Conservation (phyloP, 1,139 yeast species). For the Blastobotrys indianensis region DNA sequence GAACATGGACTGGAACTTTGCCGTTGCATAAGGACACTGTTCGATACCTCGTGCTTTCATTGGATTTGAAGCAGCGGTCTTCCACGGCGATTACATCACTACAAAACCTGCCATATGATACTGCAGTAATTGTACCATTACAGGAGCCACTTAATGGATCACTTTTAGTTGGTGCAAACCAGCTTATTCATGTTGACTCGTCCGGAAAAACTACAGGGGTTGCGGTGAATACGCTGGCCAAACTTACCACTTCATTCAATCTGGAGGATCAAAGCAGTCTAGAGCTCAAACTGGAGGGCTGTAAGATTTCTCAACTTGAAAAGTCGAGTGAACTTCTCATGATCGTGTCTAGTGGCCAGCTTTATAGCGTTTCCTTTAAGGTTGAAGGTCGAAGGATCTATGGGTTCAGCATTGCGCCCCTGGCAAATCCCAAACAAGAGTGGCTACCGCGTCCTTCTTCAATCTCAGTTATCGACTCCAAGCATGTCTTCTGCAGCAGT, state of each 20-base stretch:
- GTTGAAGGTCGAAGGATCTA: slow-evolving; percentile 41
- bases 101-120: slow-evolving; percentile 67
- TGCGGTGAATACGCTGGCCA: slow-evolving; percentile 55
- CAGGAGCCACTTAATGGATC: slow-evolving; percentile 66
- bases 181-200: slow-evolving; percentile 71
- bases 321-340: slow-evolving; percentile 46
- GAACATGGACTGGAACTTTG: slow-evolving; percentile 74
- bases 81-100: slow-evolving; percentile 64
- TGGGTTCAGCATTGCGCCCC: slow-evolving; percentile 28
- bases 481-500: no score
- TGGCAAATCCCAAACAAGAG: slow-evolving; percentile 13
- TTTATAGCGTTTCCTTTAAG: slow-evolving; percentile 49
- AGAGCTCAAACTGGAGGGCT: slow-evolving; percentile 54
- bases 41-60: slow-evolving; percentile 52
- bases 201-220: slow-evolving; percentile 69
- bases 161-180: slow-evolving; percentile 69
- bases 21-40: slow-evolving; percentile 57
- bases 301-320: slow-evolving; percentile 41
- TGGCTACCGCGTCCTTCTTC: slow-evolving; percentile 23
- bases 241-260: slow-evolving; percentile 46
- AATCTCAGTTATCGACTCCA: no score
- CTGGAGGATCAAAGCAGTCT: slow-evolving; percentile 49
- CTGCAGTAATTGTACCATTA: slow-evolving; percentile 58
- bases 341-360: slow-evolving; percentile 47
- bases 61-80: slow-evolving; percentile 56